Conservation (phyloP, 2,329 filamentous ascomycete genomes). For the Juglanconis oblonga region DNA sequence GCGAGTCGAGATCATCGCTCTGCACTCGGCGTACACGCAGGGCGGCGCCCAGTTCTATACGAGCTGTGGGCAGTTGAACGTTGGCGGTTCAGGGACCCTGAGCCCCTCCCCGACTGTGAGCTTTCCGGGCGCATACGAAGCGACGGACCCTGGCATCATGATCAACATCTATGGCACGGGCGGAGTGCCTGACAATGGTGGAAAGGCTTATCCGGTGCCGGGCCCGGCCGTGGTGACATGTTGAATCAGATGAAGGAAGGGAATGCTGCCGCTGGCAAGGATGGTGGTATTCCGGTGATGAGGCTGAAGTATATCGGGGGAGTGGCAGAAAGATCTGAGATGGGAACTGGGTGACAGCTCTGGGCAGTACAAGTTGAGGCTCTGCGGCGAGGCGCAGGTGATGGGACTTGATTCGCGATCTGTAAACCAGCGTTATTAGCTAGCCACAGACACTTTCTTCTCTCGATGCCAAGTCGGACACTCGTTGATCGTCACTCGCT, state of each 20-base stretch:
- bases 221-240: slow-evolving; percentile 33
- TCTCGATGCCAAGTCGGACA: background rate
- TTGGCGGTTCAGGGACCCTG: slow-evolving; percentile 36
- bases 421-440: no score
- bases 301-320: background rate
- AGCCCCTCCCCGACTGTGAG: slow-evolving; percentile 34
- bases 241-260: slow-evolving; percentile 15
- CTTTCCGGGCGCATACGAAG: slow-evolving; percentile 44
- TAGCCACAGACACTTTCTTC: background rate
- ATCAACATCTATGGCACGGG: slow-evolving; percentile 45
- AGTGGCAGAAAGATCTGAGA: background rate
- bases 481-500: background rate
- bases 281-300: background rate
- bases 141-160: slow-evolving; percentile 41
- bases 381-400: background rate
- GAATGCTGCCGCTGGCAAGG: background rate
- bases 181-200: slow-evolving; percentile 39
- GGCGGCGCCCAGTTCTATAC: slow-evolving; percentile 43
- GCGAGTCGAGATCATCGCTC: slow-evolving; percentile 51
- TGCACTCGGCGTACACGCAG: slow-evolving; percentile 43
- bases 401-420: no score
- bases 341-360: background rate
- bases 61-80: slow-evolving; percentile 40
- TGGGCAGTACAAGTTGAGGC: background rate
- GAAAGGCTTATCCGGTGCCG: slow-evolving; percentile 37